Percentiles rank a stretch among this genome's conserved stretches.
phyloP scores from a whole-genome alignment of 2,329 filamentous ascomycete genomes.

The Juglanconis juglandina region DNA sequence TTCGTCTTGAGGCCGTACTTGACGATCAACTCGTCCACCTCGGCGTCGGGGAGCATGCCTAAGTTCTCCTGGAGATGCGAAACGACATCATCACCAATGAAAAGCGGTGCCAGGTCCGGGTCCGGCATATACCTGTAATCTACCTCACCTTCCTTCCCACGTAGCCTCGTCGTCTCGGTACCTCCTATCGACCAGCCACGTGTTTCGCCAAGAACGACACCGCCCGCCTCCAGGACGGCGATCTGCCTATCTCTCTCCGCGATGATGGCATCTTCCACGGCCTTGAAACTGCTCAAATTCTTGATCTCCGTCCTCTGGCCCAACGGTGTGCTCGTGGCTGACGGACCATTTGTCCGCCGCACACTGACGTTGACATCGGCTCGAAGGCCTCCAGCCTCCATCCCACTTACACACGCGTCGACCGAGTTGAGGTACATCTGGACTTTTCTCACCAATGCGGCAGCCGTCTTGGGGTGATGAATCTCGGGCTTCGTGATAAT shows the following conservation, averaged over 20 bases:
- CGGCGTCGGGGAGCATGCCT: constrained; percentile 68
- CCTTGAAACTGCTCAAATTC: constrained; percentile 91
- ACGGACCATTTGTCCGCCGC: constrained; percentile 48
- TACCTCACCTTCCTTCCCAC: constrained; percentile 94
- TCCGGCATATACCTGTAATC: constrained; percentile 99
- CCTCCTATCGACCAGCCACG: constrained; percentile 87
- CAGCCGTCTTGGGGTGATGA: constrained; percentile 81
- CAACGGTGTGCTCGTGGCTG: constrained; percentile 38
- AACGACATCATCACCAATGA: constrained; percentile 70
- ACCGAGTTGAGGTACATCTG: constrained; percentile 76
- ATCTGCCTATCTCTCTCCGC: constrained; percentile 91
- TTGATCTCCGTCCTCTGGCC: constrained; percentile 96
- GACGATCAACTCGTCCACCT: constrained; percentile 59
- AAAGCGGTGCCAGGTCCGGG: constrained; percentile 77
- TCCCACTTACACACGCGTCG: constrained; percentile 82
- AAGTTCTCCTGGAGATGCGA: constrained; percentile 59
- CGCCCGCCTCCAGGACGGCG: constrained; percentile 69
- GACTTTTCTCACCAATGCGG: constrained; percentile 83
- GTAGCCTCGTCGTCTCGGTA: constrained; percentile 73
- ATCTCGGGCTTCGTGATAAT: constrained; percentile 91
- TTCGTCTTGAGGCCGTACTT: constrained; percentile 70
- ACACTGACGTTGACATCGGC: constrained; percentile 97
- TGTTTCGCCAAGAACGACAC: constrained; percentile 77
- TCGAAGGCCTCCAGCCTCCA: constrained; percentile 87
- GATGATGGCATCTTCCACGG: constrained; percentile 89